Base-by-base conservation (phyloP, 495 filamentous ascomycete species). In the Aspergillus funiculosus region DNA sequence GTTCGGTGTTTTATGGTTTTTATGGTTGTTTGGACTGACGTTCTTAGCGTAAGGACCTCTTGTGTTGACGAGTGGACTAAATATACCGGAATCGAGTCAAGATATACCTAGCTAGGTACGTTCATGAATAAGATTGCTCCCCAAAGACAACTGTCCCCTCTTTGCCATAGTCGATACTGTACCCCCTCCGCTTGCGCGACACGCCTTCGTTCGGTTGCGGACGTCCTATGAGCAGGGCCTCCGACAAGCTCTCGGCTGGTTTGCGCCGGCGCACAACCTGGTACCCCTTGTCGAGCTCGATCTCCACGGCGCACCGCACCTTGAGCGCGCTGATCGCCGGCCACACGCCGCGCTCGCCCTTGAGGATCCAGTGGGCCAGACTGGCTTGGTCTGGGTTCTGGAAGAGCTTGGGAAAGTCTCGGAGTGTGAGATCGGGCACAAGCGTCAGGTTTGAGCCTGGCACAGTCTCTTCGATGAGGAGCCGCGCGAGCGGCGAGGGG, bases 331-430 rank as follows among this genome's bases (percentile, higher is more conserved):
- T 79, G 32, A 94, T 77, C n/a, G 88, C 87, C 3, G 91, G 91
- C 91, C 91, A 97, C 0, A 94, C 87, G 42, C 85, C 87, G 28
- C 84, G 64, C 66, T 96, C 90, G 6, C 91, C 91, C 30, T 84
- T 73, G 14, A 81, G 59, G 46, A 91, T 88, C 91, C 91, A 96
- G 49, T 90, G 83, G 19, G 88, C 81, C 8, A 96, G 66, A 17
- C 80, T 79, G 43, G 82, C 77, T 38, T 77, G 72, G 13, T 82
- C 90, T 3, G 91, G 91, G 20, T 81, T 86, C 53, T 92, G 85
- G 24, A 95, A 74, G 30, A 97, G 67, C 22, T 81, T 78, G 3
- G 80, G 58, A 48, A 95, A 84, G 56, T 95, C 91, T 3, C 64
- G 57, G 1, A 80, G 61, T 7, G 75, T 78, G 4, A 97, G 71